These are phyloP conservation scores for Cryphonectria carpinicola DNA, from an alignment of 2,329 filamentous ascomycete species.

Conservation along the genomic window DNA sequence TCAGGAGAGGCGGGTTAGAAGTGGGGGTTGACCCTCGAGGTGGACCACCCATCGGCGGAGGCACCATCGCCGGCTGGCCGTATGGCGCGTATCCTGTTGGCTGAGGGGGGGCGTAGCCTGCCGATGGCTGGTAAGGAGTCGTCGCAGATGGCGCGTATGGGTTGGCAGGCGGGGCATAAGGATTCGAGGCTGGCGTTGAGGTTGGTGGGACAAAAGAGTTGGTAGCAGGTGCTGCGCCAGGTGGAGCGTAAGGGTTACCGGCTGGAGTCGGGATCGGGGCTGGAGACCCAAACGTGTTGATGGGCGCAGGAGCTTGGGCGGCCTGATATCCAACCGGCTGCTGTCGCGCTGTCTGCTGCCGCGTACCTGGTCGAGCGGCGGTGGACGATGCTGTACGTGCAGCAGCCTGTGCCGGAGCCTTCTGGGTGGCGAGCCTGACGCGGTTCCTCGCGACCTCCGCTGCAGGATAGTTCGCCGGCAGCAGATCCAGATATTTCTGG, in stretches of 20 bases:
- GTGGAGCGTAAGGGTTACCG: conserved; percentile 17
- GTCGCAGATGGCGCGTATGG: conserved; percentile 35
- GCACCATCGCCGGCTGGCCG: conserved; percentile 37
- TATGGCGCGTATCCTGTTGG: conserved; percentile 41
- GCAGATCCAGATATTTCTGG: conserved; percentile 86
- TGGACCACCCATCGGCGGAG: conserved; percentile 40
- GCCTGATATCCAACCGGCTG: conserved; percentile 55
- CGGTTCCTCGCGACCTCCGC: conserved; percentile 86
- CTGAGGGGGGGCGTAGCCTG: conserved; percentile 37
- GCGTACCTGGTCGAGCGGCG: conserved; percentile 34
- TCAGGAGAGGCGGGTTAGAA: conserved; percentile 68
- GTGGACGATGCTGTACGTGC: conserved; percentile 37
- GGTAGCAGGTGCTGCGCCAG: conserved; percentile 31
- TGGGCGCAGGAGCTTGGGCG: conserved; percentile 42
- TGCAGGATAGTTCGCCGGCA: conserved; percentile 81
- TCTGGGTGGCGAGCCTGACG: conserved; percentile 81
- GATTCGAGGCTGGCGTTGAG: conserved; percentile 37
- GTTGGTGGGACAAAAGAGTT: conserved; percentile 38
- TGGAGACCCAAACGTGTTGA: conserved; percentile 41
- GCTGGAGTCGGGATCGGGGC: conserved; percentile 18
- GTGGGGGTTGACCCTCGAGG: conserved; percentile 69
- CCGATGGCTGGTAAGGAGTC: conserved; percentile 34
- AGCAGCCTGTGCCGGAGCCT: conserved; percentile 44
- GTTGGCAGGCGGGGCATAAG: conserved; percentile 40
- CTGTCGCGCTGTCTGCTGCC: conserved; percentile 41